A percentile compares a stretch with the other conserved stretches of the same genome.
These are phyloP conservation scores for Dendrocalamus sinicus DNA, from an alignment of 176 grass and related monocot species.

Conservation along the genomic window DNA sequence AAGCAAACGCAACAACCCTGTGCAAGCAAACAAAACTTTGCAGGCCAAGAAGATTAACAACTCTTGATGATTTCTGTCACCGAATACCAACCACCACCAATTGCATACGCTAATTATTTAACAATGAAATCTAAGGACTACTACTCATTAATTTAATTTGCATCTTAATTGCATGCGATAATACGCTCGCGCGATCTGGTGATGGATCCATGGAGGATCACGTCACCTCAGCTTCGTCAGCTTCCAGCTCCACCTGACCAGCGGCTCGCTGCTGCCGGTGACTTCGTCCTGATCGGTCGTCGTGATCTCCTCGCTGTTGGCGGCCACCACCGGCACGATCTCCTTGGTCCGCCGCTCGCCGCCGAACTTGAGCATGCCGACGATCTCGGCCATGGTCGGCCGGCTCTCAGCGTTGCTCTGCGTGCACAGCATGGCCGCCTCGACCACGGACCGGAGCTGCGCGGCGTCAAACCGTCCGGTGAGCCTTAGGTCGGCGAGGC, in stretches of 20 bases:
- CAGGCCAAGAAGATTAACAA: slow-evolving; percentile 46
- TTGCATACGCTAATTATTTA: background rate
- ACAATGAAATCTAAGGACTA: background rate
- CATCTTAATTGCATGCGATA: slow-evolving; percentile 30
- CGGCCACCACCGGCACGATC: slow-evolving; percentile 50
- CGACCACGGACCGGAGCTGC: slow-evolving; percentile 53
- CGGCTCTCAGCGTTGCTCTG: slow-evolving; percentile 42
- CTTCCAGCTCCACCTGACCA: slow-evolving; percentile 57
- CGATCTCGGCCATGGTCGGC: slow-evolving; percentile 60
- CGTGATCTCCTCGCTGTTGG: slow-evolving; percentile 29
- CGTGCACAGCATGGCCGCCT: slow-evolving; percentile 61
- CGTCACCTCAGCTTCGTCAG: slow-evolving; percentile 49
- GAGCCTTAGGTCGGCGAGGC: slow-evolving; percentile 58
- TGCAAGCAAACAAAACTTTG: slow-evolving; percentile 50
- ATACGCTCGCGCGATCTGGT: background rate
- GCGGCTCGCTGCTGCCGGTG: slow-evolving; percentile 55
- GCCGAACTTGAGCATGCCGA: slow-evolving; percentile 58
- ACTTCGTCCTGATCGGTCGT: slow-evolving; percentile 38
- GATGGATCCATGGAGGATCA: slow-evolving; percentile 13
- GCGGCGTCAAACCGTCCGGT: slow-evolving; percentile 48
- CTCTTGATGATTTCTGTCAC: slow-evolving; percentile 37
- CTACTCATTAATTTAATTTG: slow-evolving; percentile 6
- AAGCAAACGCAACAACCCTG: background rate
- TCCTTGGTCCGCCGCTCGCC: slow-evolving; percentile 51
- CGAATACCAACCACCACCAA: background rate